phyloP scores from a whole-genome alignment of 257 asterid genomes.

The Solanum dulcamara region DNA sequence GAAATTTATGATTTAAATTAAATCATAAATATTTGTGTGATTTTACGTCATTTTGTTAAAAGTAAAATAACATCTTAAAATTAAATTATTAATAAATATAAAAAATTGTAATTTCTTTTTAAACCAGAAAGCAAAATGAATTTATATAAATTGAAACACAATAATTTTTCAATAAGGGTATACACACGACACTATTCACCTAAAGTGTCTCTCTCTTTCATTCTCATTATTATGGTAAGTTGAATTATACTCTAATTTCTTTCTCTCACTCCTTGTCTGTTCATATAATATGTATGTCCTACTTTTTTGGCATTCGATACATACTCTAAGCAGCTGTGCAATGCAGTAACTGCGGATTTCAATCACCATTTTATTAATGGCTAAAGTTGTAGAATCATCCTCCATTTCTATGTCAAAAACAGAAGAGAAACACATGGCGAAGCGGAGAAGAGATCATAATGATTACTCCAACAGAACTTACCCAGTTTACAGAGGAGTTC shows the following conservation, averaged over 20 bases:
- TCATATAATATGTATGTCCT: neutral
- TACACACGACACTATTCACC: neutral
- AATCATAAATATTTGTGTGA: too few species aligned
- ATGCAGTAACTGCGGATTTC: neutral
- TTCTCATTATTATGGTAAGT: neutral
- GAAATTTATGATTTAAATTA: too few species aligned
- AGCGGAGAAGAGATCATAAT: neutral
- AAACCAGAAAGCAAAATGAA: too few species aligned
- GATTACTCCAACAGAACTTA: neutral
- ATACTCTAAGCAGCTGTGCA: neutral
- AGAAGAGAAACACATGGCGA: neutral
- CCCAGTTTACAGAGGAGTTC: conserved; percentile 1
- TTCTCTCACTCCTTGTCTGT: neutral
- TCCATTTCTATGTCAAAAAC: neutral
- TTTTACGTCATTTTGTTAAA: too few species aligned
- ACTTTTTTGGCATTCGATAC: neutral
- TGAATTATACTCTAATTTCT: neutral
- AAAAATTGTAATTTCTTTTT: too few species aligned
- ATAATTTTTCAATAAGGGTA: too few species aligned
- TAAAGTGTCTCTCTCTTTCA: neutral
- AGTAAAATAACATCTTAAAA: too few species aligned
- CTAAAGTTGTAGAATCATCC: neutral
- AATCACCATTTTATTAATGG: neutral
- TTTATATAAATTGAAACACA: too few species aligned
- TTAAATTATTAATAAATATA: too few species aligned